Evolutionary conservation across 257 asterid species (phyloP), one percentile per base, ranked within the genome.

Genomic region (Mitragyna speciosa): DNA sequence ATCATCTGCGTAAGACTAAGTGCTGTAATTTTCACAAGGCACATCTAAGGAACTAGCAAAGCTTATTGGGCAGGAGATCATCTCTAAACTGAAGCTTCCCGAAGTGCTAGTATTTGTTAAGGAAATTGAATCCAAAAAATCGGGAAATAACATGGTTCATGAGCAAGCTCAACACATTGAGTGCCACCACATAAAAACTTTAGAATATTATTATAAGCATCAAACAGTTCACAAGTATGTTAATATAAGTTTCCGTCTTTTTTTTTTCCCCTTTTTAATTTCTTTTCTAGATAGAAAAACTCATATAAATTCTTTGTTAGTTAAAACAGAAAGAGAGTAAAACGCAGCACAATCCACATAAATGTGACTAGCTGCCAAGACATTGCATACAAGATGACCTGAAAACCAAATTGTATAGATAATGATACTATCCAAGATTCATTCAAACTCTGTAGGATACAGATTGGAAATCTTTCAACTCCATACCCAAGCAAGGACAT

Each of bases 401-500:
- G 51, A n/a, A n/a, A 36, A 43, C 63, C 22, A 36, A 26, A 76
- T 69, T 51, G 19, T 54, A 69, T 22, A 26, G 33, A 58, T 14
- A 49, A 28, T 26, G 36, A 43, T 20, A 2, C 67, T 54, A 49
- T 26, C 48, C 28, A 56, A 26, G 6, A 68, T 67, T 52, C 51
- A 45, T 77, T 70, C 66, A 69, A 69, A 70, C 72, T 70, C 76
- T 78, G 85, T 73, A 75, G 86, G 90, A 87, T 79, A 87, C 84
- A 79, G 31, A 80, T 78, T 24, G 73, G 58, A 49, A 74, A 63
- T 83, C 87, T 72, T 79, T 78, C 67, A 77, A 65, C 47, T 66
- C 83, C 86, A 82, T 36, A 36, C 84, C 83, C 87, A 80, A 78
- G 83, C 84, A 79, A 67, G 80, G 81, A 74, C 75, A 73, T 82